Evolutionary conservation across 176 grass and related monocot species (phyloP).

Genomic region (Elaeis guineensis): DNA sequence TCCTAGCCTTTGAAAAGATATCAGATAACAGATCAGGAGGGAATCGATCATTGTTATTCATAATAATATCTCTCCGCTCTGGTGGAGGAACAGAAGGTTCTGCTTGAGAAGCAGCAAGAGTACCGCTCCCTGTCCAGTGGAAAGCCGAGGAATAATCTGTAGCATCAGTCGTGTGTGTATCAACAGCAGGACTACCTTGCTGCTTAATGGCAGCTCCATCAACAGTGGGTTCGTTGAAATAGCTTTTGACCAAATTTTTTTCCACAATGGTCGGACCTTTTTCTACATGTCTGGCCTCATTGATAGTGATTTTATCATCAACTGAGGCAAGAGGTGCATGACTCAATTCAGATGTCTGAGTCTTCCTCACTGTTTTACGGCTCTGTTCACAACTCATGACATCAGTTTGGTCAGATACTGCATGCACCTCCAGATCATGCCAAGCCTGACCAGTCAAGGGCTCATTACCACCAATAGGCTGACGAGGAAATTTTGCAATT

Average conservation of each 20-base stretch:
- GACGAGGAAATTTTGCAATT: conserved; percentile 19
- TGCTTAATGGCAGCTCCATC: conserved; percentile 26
- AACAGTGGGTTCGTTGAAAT: conserved; percentile 24
- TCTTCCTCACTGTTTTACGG: conserved; percentile 1
- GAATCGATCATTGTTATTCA: conserved; percentile 48
- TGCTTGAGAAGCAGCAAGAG: conserved; percentile 28
- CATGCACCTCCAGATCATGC: background rate
- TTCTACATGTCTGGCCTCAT: conserved; percentile 31
- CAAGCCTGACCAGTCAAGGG: background rate
- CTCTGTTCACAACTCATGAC: background rate
- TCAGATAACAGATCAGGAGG: conserved; percentile 85
- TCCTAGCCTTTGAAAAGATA: conserved; percentile 78
- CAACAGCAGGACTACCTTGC: conserved; percentile 16
- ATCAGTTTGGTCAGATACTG: conserved; percentile 15
- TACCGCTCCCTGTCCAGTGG: conserved; percentile 12
- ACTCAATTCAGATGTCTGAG: background rate
- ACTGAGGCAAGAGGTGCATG: conserved; percentile 5
- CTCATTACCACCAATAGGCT: conserved; percentile 2
- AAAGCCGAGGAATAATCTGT: conserved; percentile 22
- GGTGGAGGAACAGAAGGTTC: conserved; percentile 28
- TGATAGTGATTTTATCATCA: conserved; percentile 6
- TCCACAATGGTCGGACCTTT: conserved; percentile 23
- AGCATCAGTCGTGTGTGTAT: conserved; percentile 19
- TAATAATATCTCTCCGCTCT: conserved; percentile 43
- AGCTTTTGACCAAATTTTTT: conserved; percentile 29